Conservation (phyloP, 805 yeast species). For the Pichia heedii region DNA sequence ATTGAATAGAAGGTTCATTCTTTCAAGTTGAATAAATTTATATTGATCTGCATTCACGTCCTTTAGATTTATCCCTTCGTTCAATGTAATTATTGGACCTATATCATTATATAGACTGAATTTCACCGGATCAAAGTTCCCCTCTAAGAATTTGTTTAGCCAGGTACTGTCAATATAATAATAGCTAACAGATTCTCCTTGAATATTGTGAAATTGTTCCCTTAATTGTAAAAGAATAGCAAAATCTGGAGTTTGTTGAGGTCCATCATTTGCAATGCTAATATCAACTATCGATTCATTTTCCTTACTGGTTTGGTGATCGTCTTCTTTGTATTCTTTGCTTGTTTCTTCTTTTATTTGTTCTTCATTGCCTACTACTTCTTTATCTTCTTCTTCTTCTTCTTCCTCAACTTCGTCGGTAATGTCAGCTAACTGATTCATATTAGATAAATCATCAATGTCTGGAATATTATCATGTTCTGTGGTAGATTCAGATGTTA, state of each 20-base stretch:
- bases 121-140: not conserved
- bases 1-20: not conserved
- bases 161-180: not conserved
- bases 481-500: not conserved
- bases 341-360: no score
- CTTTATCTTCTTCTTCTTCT: no score
- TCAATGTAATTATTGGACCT: not conserved
- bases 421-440: not conserved
- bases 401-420: not conserved
- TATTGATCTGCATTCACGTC: not conserved
- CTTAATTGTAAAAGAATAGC: not conserved
- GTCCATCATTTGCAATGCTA: not conserved
- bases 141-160: not conserved
- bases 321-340: no score
- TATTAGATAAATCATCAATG: not conserved
- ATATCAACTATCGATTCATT: no score
- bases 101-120: not conserved
- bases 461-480: constrained; percentile 3
- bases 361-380: no score
- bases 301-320: no score
- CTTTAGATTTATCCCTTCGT: not conserved
- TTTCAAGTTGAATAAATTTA: not conserved
- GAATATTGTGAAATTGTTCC: not conserved
- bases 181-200: not conserved
- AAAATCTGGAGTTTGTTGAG: not conserved